Evolutionary conservation across 2,329 filamentous ascomycete species (phyloP).

Genomic region (Xylaria arbuscula): DNA sequence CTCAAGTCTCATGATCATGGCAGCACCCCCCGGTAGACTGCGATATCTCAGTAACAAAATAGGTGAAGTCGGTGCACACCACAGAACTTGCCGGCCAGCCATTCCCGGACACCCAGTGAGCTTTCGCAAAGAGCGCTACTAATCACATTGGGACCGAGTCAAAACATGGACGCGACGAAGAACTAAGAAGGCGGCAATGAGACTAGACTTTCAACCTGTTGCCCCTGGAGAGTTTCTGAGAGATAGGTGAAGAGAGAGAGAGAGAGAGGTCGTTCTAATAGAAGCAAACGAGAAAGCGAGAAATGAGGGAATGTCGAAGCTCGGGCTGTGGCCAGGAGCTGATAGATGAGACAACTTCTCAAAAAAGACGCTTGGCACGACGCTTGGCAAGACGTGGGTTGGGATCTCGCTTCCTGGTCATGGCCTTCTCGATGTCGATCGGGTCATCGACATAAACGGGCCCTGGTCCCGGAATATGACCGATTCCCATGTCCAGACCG

Average conservation of each 20-base stretch:
- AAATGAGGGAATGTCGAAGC: not conserved
- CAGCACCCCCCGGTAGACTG: slow-evolving; percentile 31
- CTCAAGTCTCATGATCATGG: not conserved
- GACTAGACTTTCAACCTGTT: not conserved
- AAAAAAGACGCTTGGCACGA: not conserved
- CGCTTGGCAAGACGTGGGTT: not conserved
- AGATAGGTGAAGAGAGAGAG: not conserved
- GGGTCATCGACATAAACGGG: slow-evolving; percentile 10
- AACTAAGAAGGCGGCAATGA: slow-evolving; percentile 14
- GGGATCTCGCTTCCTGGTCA: not conserved
- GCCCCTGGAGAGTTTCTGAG: not conserved
- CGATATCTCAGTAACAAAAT: not conserved
- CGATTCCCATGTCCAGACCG: not conserved
- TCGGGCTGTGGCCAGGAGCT: not conserved
- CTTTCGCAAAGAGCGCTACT: slow-evolving; percentile 40
- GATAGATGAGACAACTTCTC: not conserved
- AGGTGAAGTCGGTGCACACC: not conserved
- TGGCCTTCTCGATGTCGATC: not conserved
- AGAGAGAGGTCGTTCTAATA: not conserved
- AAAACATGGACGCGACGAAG: slow-evolving; percentile 39
- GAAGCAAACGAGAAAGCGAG: not conserved
- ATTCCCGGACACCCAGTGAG: slow-evolving; percentile 38
- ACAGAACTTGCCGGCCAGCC: slow-evolving; percentile 38
- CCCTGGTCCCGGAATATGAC: not conserved
- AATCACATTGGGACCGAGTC: slow-evolving; percentile 37